Conservation (phyloP, 2,329 filamentous ascomycete species). For the Cladosporium sp. region DNA sequence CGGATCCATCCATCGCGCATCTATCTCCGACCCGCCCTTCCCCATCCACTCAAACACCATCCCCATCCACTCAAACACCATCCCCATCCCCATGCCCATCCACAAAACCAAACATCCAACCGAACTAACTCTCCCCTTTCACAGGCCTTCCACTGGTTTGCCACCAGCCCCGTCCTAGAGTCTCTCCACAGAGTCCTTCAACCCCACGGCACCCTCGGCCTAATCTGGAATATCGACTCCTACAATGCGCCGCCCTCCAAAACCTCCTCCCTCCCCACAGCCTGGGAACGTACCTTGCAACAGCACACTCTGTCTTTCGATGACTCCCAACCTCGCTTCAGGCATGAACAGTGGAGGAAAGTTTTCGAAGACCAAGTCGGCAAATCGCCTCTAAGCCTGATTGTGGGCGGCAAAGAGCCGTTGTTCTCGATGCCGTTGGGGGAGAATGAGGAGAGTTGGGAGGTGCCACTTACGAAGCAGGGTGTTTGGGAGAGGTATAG, state of each 20-base stretch:
- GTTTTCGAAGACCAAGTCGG: conserved; percentile 60
- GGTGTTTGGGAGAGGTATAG: conserved; percentile 60
- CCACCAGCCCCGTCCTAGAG: conserved; percentile 55
- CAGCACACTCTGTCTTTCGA: conserved; percentile 47
- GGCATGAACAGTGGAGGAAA: conserved; percentile 59
- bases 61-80: not conserved
- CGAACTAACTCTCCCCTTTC: not conserved
- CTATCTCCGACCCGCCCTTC: no score
- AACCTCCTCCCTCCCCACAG: conserved; percentile 42
- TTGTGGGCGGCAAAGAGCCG: conserved; percentile 39
- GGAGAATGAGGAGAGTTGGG: conserved; percentile 54
- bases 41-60: no score
- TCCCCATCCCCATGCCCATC: not conserved
- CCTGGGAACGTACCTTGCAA: conserved; percentile 61
- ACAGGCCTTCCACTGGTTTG: conserved; percentile 57
- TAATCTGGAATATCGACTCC: conserved; percentile 59
- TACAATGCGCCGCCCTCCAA: conserved; percentile 60
- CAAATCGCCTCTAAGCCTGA: conserved; percentile 44
- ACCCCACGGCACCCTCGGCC: conserved; percentile 56
- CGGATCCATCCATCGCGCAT: no score
- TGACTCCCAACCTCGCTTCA: conserved; percentile 62
- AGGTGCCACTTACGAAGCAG: conserved; percentile 55
- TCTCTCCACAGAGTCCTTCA: conserved; percentile 66
- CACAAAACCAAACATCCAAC: not conserved
- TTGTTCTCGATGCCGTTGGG: conserved; percentile 61